Evolutionary conservation across 2,329 filamentous ascomycete genomes (phyloP).

Genomic region (Magnaporthales sp.): DNA sequence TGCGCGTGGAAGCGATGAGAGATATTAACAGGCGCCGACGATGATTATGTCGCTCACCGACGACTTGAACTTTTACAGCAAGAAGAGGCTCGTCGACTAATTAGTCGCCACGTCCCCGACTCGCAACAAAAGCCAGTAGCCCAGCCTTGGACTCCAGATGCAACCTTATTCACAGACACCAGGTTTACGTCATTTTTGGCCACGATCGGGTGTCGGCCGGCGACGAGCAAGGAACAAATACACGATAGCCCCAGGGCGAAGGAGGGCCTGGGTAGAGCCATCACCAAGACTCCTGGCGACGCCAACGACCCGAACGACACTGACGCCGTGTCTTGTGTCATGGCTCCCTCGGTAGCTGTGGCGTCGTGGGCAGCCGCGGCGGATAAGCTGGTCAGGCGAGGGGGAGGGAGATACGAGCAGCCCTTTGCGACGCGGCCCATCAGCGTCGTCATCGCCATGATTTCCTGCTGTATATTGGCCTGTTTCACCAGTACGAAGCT

Average conservation of each 20-base stretch:
- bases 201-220: no score
- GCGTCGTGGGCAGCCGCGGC: not conserved
- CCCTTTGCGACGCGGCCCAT: not conserved
- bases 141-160: not conserved
- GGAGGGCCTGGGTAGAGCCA: not conserved
- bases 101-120: no score
- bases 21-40: no score
- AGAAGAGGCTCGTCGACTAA: no score
- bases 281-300: not conserved
- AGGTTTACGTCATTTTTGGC: not conserved
- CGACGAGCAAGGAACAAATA: not conserved
- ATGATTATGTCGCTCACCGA: no score
- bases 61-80: no score
- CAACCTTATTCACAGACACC: not conserved
- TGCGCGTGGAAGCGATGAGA: no score
- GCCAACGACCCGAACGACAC: not conserved
- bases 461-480: not conserved
- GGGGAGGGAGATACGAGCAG: not conserved
- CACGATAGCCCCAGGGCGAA: not conserved
- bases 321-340: not conserved
- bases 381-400: not conserved
- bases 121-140: not conserved
- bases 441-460: not conserved
- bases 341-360: not conserved
- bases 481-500: not conserved